Evolutionary conservation across 192 early-diverging fungal genomes (phyloP).

Genomic region (Coemansia biformis): DNA sequence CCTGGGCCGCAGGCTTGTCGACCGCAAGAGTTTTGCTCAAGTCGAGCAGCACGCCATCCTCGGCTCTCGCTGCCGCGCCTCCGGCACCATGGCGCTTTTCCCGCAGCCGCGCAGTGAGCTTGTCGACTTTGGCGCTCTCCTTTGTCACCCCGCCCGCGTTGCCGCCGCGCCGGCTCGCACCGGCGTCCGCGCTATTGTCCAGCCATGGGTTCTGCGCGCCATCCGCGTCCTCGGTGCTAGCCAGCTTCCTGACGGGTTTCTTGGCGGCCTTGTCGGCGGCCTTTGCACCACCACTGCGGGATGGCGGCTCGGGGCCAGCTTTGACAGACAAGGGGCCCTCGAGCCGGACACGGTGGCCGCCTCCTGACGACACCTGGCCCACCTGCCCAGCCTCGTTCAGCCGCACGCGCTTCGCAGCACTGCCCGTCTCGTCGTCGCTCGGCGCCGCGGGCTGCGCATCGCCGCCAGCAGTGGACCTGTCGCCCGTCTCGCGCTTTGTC

Average conservation of each 20-base stretch:
- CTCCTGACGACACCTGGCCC: slow-evolving; percentile 49
- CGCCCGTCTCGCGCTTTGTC: slow-evolving; percentile 5
- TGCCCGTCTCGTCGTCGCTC: slow-evolving; percentile 18
- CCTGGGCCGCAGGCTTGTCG: slow-evolving; percentile 5
- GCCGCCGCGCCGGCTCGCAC: slow-evolving; percentile 18
- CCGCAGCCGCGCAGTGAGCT: slow-evolving; percentile 60
- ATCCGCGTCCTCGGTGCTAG: slow-evolving; percentile 12
- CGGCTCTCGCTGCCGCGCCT: slow-evolving; percentile 4
- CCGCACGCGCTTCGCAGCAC: slow-evolving; percentile 33
- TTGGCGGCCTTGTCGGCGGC: slow-evolving; percentile 9
- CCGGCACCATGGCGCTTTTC: slow-evolving; percentile 51
- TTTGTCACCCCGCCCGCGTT: slow-evolving; percentile 50
- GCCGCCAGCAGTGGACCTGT: not conserved
- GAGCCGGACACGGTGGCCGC: slow-evolving; percentile 52
- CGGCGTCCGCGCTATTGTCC: slow-evolving; percentile 44
- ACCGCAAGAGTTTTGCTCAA: slow-evolving; percentile 55
- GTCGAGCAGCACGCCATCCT: slow-evolving; percentile 67
- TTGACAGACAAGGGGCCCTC: slow-evolving; percentile 55
- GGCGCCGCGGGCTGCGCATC: slow-evolving; percentile 16
- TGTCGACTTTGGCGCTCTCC: slow-evolving; percentile 58
- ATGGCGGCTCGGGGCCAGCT: no score
- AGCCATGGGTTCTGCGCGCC: slow-evolving; percentile 77
- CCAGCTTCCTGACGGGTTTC: no score
- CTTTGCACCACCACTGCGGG: no score
- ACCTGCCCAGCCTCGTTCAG: slow-evolving; percentile 52